Percentiles rank a stretch among this genome's conserved stretches.
Conservation (phyloP, 108 stramenopile genomes). For the Mediolabrus comicus region DNA sequence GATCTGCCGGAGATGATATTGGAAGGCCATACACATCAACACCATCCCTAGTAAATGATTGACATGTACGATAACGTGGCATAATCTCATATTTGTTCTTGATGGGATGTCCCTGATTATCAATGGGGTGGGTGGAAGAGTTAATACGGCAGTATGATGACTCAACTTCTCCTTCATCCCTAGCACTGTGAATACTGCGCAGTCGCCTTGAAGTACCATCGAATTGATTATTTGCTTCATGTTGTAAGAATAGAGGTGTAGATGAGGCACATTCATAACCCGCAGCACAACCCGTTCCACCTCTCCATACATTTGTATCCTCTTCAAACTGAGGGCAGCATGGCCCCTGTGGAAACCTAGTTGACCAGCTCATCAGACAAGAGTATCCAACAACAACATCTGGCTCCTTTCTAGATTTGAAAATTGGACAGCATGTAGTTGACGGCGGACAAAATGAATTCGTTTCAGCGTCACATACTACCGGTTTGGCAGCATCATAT, state of each 20-base stretch:
- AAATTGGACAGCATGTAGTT: conserved; percentile 1
- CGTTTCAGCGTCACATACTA: not conserved
- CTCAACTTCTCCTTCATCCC: not conserved
- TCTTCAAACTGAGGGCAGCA: not conserved
- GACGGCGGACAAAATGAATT: not conserved
- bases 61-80: conserved; percentile 21
- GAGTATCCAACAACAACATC: not conserved
- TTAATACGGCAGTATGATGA: not conserved
- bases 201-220: not conserved
- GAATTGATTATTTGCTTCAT: not conserved
- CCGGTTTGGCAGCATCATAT: not conserved
- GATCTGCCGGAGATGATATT: not conserved
- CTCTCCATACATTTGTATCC: not conserved
- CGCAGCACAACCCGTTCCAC: not conserved
- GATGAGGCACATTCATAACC: not conserved
- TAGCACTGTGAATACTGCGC: not conserved
- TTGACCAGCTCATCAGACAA: not conserved
- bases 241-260: not conserved
- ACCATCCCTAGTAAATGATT: not conserved
- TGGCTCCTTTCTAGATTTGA: not conserved
- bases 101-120: conserved; percentile 7
- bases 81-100: conserved; percentile 9
- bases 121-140: not conserved
- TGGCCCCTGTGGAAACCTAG: not conserved
- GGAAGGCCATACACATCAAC: conserved; percentile 14